These are phyloP conservation scores for Penicillium coprophilum DNA, from an alignment of 495 filamentous ascomycete genomes.

Conservation along the genomic window DNA sequence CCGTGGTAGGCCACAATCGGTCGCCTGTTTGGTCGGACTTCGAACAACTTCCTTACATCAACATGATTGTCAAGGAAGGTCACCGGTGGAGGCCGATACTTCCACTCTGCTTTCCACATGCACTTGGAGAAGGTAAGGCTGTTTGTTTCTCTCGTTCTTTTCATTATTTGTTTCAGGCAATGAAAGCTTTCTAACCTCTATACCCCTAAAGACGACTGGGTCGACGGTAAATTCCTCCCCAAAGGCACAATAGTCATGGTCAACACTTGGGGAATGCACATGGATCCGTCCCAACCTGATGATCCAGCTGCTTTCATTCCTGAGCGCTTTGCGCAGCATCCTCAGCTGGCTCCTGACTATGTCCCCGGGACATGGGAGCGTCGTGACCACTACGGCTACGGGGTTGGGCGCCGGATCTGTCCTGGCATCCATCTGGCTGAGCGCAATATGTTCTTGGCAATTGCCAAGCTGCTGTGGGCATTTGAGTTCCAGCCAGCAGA, in stretches of 20 bases:
- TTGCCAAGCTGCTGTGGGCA: background rate
- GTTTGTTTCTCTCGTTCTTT: background rate
- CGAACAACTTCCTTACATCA: conserved; percentile 41
- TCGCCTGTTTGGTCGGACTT: conserved; percentile 39
- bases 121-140: background rate
- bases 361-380: background rate
- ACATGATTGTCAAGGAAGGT: conserved; percentile 31
- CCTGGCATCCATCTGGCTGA: background rate
- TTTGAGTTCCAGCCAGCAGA: background rate
- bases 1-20: conserved; percentile 32
- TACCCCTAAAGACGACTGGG: background rate
- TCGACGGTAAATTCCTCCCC: background rate
- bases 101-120: conserved; percentile 35
- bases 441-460: background rate
- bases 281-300: background rate
- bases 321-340: background rate
- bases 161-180: background rate
- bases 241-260: background rate
- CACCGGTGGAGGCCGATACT: conserved; percentile 38
- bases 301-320: background rate
- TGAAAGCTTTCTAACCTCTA: background rate
- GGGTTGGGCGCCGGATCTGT: background rate
- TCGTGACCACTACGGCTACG: background rate
- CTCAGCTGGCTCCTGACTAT: background rate
- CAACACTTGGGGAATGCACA: background rate